Evolutionary conservation across 192 early-diverging fungal species (phyloP), one percentile per base, ranked within the genome.

Genomic region (Linnemannia exigua): DNA sequence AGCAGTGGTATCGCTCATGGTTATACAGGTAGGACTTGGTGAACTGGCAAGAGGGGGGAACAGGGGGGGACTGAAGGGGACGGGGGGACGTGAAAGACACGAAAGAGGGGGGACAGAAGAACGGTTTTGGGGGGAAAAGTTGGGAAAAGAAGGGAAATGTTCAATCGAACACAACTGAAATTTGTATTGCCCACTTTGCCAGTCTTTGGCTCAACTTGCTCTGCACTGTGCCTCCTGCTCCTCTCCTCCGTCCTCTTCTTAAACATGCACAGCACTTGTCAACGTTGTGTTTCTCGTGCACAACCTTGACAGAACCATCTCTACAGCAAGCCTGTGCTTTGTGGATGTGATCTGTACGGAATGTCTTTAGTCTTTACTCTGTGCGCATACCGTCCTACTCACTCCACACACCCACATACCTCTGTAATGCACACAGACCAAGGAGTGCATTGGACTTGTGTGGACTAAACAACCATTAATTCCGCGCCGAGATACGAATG

Each of bases 1-100:
- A 72, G 82, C 67, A n/a, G 69, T 74, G 73, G 70, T 79, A 71
- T 79, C 82, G 74, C 82, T 85, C 82, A 85, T 85, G 72, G 74
- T 85, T 67, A 51, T 33, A 79, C 71, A 68, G 76, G 76, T 84
- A 79, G 76, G 82, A 79, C 76, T 50, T 38, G 46, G 35, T 50
- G 36, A 54, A 36, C 36, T 67, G 68, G 68, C 48, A 31, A 68
- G 77, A 50, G 79, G 66, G n/a, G n/a, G 71, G 66, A 46, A 44
- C 41, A 44, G 41, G 41, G 9, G 41, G 41, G 80, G 19, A 54
- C 37, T 35, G 72, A 67, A 44, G 54, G 51, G 75, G 46, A 82
- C 46, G 17, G 46, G 68, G 73, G 80, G 71, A 38, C 50, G 70
- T 54, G 70, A 41, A n/a, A 51, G 48, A 69, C 41, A 41, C 68